A percentile compares a stretch with the other conserved stretches of the same genome.
Conservation (phyloP, 352 stramenopile species). For the Elongisporangium undulatum region DNA sequence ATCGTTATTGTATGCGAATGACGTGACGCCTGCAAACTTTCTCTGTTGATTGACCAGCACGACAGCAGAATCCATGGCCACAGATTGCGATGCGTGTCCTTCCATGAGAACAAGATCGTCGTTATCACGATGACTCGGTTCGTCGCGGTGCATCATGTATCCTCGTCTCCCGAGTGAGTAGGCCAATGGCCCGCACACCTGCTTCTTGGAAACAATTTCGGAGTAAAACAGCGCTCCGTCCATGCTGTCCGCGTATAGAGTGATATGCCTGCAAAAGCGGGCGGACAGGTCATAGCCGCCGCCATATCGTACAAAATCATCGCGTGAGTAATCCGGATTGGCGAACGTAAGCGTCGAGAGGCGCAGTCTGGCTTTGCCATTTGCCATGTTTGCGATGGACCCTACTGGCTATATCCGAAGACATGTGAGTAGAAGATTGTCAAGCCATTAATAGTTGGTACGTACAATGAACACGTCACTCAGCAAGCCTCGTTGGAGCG, state of each 20-base stretch:
- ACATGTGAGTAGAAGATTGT: neutral
- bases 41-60: constrained; percentile 42
- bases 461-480: constrained; percentile 21
- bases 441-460: neutral
- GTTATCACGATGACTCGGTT: constrained; percentile 9
- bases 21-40: constrained; percentile 45
- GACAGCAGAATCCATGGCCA: neutral
- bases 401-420: neutral
- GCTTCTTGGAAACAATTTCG: constrained; percentile 51
- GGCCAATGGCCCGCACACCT: constrained; percentile 30
- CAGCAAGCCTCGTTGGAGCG: constrained; percentile 10
- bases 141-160: constrained; percentile 45
- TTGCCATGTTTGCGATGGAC: neutral
- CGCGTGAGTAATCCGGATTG: constrained; percentile 75
- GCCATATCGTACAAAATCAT: constrained; percentile 54
- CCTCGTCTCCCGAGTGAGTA: constrained; percentile 50
- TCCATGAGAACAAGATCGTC: neutral
- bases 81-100: constrained; percentile 6
- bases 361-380: constrained; percentile 11
- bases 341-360: constrained; percentile 65
- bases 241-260: constrained; percentile 65
- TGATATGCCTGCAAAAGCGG: constrained; percentile 60
- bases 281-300: constrained; percentile 49
- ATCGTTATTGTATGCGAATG: constrained; percentile 48
- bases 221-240: constrained; percentile 72